These are phyloP conservation scores for Saccharomycopsis sp. DNA, from an alignment of 805 yeast species.

Conservation along the genomic window DNA sequence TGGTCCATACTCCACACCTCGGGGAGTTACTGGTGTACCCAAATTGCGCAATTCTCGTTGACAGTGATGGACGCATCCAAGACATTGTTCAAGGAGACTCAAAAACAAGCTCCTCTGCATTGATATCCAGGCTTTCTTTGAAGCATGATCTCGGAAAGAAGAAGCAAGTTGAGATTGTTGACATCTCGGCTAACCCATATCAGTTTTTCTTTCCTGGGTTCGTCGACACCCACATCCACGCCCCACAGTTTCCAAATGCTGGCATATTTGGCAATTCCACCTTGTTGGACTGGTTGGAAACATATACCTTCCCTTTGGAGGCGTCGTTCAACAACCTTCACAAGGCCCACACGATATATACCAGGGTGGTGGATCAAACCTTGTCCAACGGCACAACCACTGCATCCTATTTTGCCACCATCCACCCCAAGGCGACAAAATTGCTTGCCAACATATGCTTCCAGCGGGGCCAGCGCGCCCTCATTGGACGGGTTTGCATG, in stretches of 20 bases:
- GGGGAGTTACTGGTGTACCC: slow-evolving; percentile 48
- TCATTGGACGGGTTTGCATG: slow-evolving; percentile 94
- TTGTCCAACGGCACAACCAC: slow-evolving; percentile 80
- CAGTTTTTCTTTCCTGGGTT: slow-evolving; percentile 76
- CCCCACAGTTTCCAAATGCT: slow-evolving; percentile 73
- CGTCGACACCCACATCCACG: slow-evolving; percentile 76
- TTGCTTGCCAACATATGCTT: slow-evolving; percentile 66
- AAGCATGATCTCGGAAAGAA: neutral
- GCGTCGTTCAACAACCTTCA: slow-evolving; percentile 46
- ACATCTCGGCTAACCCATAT: slow-evolving; percentile 30
- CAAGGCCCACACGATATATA: slow-evolving; percentile 55
- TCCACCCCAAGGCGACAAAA: slow-evolving; percentile 68
- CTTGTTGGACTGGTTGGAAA: slow-evolving; percentile 78
- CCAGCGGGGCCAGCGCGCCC: slow-evolving; percentile 70
- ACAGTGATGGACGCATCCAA: slow-evolving; percentile 43
- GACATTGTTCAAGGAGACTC: slow-evolving; percentile 26
- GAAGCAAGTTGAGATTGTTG: slow-evolving; percentile 24
- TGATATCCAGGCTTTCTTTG: slow-evolving; percentile 1
- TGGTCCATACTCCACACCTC: slow-evolving; percentile 61
- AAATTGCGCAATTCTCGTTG: slow-evolving; percentile 47
- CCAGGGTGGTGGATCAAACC: slow-evolving; percentile 59
- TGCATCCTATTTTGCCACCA: slow-evolving; percentile 86
- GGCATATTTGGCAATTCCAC: slow-evolving; percentile 84
- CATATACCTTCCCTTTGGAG: slow-evolving; percentile 87
- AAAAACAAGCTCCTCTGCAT: no score